Base-by-base conservation (phyloP, 108 stramenopile genomes). In the Cyclotella cryptica region DNA sequence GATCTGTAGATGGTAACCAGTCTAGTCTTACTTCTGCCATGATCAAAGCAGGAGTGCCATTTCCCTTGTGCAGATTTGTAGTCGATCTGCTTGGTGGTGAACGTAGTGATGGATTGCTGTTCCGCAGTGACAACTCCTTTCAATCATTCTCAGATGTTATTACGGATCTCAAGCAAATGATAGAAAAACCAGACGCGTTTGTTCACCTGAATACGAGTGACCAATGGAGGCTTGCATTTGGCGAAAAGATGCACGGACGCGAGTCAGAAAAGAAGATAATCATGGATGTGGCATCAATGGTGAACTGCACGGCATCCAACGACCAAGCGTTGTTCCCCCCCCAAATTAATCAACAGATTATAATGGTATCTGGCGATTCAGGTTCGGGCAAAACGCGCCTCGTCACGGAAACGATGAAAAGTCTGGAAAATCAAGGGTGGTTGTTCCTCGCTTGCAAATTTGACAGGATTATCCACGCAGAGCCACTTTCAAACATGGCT, bases 371-470 rank as follows among this genome's bases (percentile, higher is more conserved):
- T 15, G 90, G 92, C n/a, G n/a, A n/a, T n/a, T n/a, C n/a, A n/a
- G n/a, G n/a, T n/a, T n/a, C n/a, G n/a, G n/a, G n/a, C n/a, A 93
- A 93, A 54, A 84, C 89, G 12, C 54, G 66, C 14, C 54, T 90
- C 74, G 66, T 68, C 22, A 51, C 19, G 26, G 66, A 68, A 19
- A 30, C 41, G 3, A 46, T 14, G n/a, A 43, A n/a, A 47, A 26
- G n/a, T 24, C 47, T 73, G 35, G 55, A 58, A 57, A 66, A 72
- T 21, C 41, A 44, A 41, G 78, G 78, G n/a, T 79, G 78, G 78
- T 42, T 49, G 26, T 79, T 72, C 54, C 57, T 79, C 22, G 27
- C 35, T 22, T 71, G n/a, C n/a, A n/a, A n/a, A n/a, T n/a, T n/a
- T n/a, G n/a, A n/a, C n/a, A n/a, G n/a, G n/a, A n/a, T n/a, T 21